phyloP scores from a whole-genome alignment of 495 filamentous ascomycete species.

The Glonium stellatum region DNA sequence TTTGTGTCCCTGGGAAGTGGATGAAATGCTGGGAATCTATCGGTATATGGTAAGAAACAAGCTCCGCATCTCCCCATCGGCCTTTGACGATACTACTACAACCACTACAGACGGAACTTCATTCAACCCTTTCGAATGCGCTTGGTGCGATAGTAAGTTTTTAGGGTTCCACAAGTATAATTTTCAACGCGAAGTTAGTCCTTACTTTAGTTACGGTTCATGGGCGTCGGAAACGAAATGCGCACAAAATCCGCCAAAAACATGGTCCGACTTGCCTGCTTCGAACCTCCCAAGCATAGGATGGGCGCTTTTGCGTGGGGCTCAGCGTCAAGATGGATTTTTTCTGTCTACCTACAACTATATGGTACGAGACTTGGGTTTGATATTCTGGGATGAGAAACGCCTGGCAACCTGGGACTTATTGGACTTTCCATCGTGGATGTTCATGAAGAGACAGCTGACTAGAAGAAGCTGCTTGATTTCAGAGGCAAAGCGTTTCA shows the following conservation, averaged over 20 bases:
- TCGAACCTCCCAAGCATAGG: not conserved
- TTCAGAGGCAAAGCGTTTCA: not conserved
- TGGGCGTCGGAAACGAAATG: not conserved
- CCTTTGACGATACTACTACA: too few relatives aligned
- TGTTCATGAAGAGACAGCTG: not conserved
- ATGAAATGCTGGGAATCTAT: not conserved
- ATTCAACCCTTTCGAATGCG: not conserved
- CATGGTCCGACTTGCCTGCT: not conserved
- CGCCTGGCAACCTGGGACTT: not conserved
- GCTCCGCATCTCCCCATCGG: not conserved
- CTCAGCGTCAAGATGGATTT: not conserved
- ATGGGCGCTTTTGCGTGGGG: not conserved
- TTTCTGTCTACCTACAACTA: not conserved
- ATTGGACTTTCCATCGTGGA: not conserved
- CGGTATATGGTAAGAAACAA: not conserved
- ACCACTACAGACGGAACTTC: too few relatives aligned
- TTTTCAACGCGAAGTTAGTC: not conserved
- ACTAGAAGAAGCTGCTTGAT: not conserved
- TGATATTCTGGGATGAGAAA: conserved; percentile 2
- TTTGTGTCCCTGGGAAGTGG: not conserved
- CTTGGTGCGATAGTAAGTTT: not conserved
- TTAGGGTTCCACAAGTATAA: not conserved
- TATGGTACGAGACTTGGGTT: not conserved
- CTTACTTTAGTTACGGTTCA: not conserved
- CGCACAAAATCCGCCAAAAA: not conserved